Base-by-base conservation (phyloP, 495 filamentous ascomycete genomes). In the Aspergillus haitiensis region DNA sequence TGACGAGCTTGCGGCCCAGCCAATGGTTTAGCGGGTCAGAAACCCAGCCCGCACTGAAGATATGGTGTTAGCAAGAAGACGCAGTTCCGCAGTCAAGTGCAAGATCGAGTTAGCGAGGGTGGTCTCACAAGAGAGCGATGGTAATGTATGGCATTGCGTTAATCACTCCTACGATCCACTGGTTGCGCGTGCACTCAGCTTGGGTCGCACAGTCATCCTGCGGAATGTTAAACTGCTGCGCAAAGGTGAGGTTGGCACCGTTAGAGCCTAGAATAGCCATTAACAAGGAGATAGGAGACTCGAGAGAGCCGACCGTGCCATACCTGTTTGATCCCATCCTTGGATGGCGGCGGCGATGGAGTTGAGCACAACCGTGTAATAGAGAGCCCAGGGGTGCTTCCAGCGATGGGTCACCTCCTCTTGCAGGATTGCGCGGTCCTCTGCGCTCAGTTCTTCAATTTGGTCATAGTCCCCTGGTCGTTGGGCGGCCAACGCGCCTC, bases 241-340 rank as follows among this genome's bases (percentile, higher is more conserved):
- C 81, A 68, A 86, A 88, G 7, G 75, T 74, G 59, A 88, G 61
- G 59, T 88, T 88, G 32, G 86, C 86, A 21, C 86, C 86, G 61
- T 89, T 88, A 49, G 82, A 81, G 7, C 85, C 21, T 27, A 27
- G 3, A 27, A 27, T 27, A 27, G 21, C 21, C 1, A 3, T 27
- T 27, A 27, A 27, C 3, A 27, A 27, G n/a, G n/a, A 27, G 21
- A 27, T 27, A 27, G 21, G 21, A 1, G 21, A 27, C 21, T 27
- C 21, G 21, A 27, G 21, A 27, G 21, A 27, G 1, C 21, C 21
- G 21, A 27, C 21, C 21, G 1, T 27, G 21, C 21, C 21, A 27
- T 27, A 27, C 21, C 86, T 5, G 86, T 87, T 64, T 88, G 84
- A 70, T 88, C 86, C 86, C 84, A 88, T 33, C 82, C 82, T 59